phyloP scores from a whole-genome alignment of 345 rosid species.

The Hibiscus mutabilis region DNA sequence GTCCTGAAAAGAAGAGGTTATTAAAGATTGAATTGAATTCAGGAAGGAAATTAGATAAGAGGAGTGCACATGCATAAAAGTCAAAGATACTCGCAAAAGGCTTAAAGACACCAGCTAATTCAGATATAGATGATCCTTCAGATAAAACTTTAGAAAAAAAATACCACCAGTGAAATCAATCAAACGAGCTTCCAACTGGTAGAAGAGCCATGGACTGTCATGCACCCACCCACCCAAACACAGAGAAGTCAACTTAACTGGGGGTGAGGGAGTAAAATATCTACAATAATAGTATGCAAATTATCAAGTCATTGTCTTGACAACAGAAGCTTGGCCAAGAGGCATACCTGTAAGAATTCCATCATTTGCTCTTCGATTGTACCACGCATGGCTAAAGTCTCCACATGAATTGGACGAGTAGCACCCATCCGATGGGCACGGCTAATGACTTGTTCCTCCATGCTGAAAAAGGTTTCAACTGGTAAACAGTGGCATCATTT shows the following conservation, averaged over 20 bases:
- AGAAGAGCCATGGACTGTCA: not conserved
- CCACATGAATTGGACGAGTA: constrained; percentile 72
- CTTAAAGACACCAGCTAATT: not conserved
- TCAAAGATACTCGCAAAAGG: not conserved
- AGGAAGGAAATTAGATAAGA: not conserved
- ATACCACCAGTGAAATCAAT: not conserved
- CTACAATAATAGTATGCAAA: not conserved
- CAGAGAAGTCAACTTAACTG: not conserved
- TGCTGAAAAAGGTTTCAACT: constrained; percentile 30
- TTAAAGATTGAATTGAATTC: not conserved
- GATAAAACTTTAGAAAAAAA: not conserved
- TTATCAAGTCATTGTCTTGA: not conserved
- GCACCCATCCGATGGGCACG: constrained; percentile 97
- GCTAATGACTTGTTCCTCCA: constrained; percentile 96
- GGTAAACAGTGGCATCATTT: not conserved
- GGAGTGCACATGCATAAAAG: not conserved
- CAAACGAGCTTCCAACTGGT: not conserved
- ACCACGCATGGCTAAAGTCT: constrained; percentile 85
- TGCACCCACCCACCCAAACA: not conserved
- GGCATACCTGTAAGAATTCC: constrained; percentile 65
- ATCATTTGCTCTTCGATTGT: constrained; percentile 93
- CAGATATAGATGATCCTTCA: not conserved
- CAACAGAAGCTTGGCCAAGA: not conserved
- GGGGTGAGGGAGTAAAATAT: not conserved
- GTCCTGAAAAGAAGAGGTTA: constrained; percentile 38